Evolutionary conservation across 352 stramenopile species (phyloP), one percentile per base, ranked within the genome.

Genomic region (Pythium aristosporum): DNA sequence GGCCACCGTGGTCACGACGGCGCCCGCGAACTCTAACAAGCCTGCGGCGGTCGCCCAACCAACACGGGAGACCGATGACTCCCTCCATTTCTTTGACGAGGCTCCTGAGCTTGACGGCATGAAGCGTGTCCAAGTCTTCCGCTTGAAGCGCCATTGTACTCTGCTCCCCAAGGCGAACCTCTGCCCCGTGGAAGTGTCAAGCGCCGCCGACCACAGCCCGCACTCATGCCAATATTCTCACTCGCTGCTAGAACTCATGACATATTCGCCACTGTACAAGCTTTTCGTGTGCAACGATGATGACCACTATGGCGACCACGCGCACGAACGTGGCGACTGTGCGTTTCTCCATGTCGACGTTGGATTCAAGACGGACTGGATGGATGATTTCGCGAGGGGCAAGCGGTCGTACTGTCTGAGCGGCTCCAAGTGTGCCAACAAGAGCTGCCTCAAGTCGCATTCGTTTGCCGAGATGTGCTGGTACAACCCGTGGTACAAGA

Each of bases 401-500:
- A 61, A 61, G 41, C 54, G 54, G 5, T 52, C 42, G 41, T 61
- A 61, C 51, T 58, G 51, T 12, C 7, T 20, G 3, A 46, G 51
- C 21, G 51, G 51, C 34, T 25, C 34, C 10, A 47, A 21, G 12
- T 58, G 51, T 21, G 39, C 16, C n/a, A 47, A 32, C n/a, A 47
- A 48, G 34, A 58, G 6, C 20, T 58, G 51, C 16, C n/a, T 58
- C 51, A 58, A 50, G 53, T 50, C 37, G 5, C 53, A 60, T 49
- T 60, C 53, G 12, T 60, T 60, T 28, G 37, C 20, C 3, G 53
- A 60, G 25, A 60, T 60, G 53, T 60, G 53, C 39, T 60, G 37
- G 53, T 60, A 60, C 39, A 60, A 60, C 16, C 53, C 39, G 20
- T 49, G 37, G 37, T 50, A 60, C 53, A 50, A 60, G 39, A 50